Conservation (phyloP, 495 filamentous ascomycete species). For the Aspergillus sclerotioniger region DNA sequence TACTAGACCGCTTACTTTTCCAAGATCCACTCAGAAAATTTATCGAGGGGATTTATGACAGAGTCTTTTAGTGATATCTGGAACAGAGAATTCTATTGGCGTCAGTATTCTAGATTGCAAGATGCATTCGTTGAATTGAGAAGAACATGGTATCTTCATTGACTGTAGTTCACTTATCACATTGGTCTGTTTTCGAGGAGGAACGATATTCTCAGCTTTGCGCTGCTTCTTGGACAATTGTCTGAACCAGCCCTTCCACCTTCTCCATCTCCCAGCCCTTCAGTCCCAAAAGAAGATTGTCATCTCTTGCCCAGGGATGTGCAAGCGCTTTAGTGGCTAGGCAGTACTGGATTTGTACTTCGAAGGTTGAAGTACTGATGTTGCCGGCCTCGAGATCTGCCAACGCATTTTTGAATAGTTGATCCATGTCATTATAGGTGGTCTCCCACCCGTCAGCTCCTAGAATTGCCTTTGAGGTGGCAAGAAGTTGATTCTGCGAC, state of each 20-base stretch:
- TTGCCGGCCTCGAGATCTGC: conserved; percentile 17
- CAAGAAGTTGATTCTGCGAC: conserved; percentile 20
- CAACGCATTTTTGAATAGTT: conserved; percentile 19
- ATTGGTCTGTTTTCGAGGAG: too few species aligned
- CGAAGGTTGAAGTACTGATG: conserved; percentile 18
- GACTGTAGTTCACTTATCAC: too few species aligned
- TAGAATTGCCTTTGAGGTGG: conserved; percentile 7
- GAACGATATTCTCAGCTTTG: too few species aligned
- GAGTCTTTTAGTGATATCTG: too few species aligned
- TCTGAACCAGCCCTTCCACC: conserved; percentile 12
- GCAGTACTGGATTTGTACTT: conserved; percentile 23
- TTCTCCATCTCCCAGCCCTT: conserved; percentile 13
- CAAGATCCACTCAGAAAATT: too few species aligned
- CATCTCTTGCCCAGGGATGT: conserved; percentile 21
- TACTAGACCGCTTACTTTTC: too few species aligned
- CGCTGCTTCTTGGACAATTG: too few species aligned
- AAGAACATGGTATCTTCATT: too few species aligned
- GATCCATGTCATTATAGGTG: conserved; percentile 15
- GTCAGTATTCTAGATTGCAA: too few species aligned
- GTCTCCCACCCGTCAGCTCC: conserved; percentile 16
- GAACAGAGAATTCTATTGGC: too few species aligned
- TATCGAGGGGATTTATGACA: too few species aligned
- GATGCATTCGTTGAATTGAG: too few species aligned
- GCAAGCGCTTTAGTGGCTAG: conserved; percentile 18
- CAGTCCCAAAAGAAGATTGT: conserved; percentile 21